Evolutionary conservation across 1,139 yeast genomes (phyloP), one percentile per base, ranked within the genome.

Genomic region (Debaryomyces psychrophilus): DNA sequence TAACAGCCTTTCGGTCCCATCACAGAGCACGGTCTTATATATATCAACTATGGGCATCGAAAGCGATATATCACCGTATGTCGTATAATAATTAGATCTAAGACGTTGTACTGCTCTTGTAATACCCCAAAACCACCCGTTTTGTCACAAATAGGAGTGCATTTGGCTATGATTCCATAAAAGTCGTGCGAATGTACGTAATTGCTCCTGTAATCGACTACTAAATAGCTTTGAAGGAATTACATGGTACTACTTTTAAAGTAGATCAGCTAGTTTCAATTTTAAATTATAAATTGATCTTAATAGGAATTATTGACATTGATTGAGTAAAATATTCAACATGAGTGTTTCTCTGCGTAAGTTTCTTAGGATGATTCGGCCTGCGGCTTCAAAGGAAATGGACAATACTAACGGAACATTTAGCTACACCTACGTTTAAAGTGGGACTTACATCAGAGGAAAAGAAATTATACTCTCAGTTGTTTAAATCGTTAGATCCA

Each of bases 401-500:
- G 31, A 12, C 20, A 29, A 14, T 44, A 44, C 54, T 46, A 49
- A 48, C 45, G 34, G 36, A 18, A 27, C 25, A 29, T n/a, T 26
- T 37, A 56, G 68, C 59, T 48, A 53, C 68, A 12, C 67, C 73
- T 20, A 60, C 73, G 5, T 71, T 74, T 54, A 70, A 73, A 54
- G 79, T 73, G 46, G 78, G 77, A 33, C 82, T 93, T 53, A 82
- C 95, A 11, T 73, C 83, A 28, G 96, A 90, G 50, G 99, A 93
- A 66, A 83, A 87, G 64, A 74, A 76, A 53, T 74, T 83, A 47
- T 90, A 82, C 63, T 83, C 89, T 12, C 85, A 82, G 51, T 76
- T 90, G 45, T 95, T 93, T 73, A 81, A 81, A 52, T 76, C 85
- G 38, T 77, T 93, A 57, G 99, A 93, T 64, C 80, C 85, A 2